These are phyloP conservation scores for Yamagishiella unicocca DNA, from an alignment of 139 green algal species.

Conservation along the genomic window DNA sequence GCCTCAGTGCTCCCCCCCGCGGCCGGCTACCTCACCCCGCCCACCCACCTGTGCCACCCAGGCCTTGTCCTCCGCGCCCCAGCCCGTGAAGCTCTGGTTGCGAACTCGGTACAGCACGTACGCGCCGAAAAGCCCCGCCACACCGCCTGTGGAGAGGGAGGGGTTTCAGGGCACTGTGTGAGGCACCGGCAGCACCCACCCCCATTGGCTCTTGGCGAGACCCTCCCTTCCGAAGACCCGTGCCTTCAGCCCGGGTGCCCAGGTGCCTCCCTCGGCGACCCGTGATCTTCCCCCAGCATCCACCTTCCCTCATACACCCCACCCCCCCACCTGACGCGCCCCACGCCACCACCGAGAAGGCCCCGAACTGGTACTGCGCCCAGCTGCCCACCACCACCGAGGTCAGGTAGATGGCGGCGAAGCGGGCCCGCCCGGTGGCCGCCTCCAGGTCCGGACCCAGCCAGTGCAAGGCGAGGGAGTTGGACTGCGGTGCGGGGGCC, in stretches of 20 bases:
- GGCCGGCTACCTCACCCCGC: neutral
- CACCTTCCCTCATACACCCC: too few relatives aligned
- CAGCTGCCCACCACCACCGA: neutral
- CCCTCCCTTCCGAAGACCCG: neutral
- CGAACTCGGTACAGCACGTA: slow-evolving; percentile 32
- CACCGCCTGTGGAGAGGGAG: neutral
- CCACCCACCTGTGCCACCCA: slow-evolving; percentile 39
- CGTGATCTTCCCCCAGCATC: neutral
- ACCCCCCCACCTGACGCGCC: slow-evolving; percentile 16
- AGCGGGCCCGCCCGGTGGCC: neutral
- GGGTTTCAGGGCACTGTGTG: neutral
- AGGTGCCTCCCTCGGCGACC: neutral
- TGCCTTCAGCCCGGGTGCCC: neutral
- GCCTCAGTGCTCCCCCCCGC: neutral
- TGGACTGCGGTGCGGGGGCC: neutral
- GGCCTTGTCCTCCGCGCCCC: neutral
- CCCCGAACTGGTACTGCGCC: slow-evolving; percentile 6
- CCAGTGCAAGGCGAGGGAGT: slow-evolving; percentile 44
- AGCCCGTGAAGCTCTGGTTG: slow-evolving; percentile 20
- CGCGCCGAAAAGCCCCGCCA: slow-evolving; percentile 22
- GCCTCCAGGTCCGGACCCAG: slow-evolving; percentile 31
- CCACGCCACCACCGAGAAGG: neutral
- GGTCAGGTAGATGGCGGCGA: slow-evolving; percentile 30
- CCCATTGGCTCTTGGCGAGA: neutral
- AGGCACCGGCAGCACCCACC: neutral